These are phyloP conservation scores for Casuarina equisetifolia DNA, from an alignment of 306 rosid genomes.

Conservation along the genomic window DNA sequence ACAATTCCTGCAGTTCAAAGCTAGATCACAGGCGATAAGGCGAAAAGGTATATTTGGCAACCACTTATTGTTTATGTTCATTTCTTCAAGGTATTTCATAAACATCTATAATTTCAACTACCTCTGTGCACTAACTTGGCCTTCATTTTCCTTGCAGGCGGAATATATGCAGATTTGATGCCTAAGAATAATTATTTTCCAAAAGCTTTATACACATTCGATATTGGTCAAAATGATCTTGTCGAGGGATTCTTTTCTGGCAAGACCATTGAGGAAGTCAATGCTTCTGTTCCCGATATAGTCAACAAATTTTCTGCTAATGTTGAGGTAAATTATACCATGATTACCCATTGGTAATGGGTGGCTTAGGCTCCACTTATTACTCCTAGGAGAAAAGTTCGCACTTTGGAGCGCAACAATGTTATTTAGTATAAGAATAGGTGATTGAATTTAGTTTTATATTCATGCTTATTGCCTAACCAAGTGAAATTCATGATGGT, in stretches of 20 bases:
- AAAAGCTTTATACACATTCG: conserved; percentile 34
- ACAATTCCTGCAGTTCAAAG: conserved; percentile 23
- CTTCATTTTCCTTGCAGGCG: conserved; percentile 7
- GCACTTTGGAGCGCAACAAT: neutral
- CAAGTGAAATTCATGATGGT: neutral
- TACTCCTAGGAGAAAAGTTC: neutral
- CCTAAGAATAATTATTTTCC: conserved; percentile 11
- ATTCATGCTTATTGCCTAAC: neutral
- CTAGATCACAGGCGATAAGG: neutral
- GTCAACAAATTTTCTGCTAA: conserved; percentile 28
- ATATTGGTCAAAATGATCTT: conserved; percentile 39
- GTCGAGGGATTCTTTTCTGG: conserved; percentile 6
- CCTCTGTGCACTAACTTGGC: neutral
- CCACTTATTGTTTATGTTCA: too few relatives aligned
- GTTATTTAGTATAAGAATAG: too few relatives aligned
- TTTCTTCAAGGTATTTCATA: neutral
- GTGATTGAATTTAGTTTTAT: neutral
- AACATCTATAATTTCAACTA: neutral
- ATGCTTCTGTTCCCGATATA: conserved; percentile 38
- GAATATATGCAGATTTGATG: conserved; percentile 1
- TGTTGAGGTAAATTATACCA: conserved; percentile 36
- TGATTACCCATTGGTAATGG: neutral
- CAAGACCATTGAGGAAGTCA: conserved; percentile 31
- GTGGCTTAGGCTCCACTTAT: neutral
- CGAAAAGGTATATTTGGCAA: conserved; percentile 1